Percentiles rank a stretch among this genome's conserved stretches.
Conservation (phyloP, 176 grass and related monocot genomes). For the Eremochloa ophiuroides region DNA sequence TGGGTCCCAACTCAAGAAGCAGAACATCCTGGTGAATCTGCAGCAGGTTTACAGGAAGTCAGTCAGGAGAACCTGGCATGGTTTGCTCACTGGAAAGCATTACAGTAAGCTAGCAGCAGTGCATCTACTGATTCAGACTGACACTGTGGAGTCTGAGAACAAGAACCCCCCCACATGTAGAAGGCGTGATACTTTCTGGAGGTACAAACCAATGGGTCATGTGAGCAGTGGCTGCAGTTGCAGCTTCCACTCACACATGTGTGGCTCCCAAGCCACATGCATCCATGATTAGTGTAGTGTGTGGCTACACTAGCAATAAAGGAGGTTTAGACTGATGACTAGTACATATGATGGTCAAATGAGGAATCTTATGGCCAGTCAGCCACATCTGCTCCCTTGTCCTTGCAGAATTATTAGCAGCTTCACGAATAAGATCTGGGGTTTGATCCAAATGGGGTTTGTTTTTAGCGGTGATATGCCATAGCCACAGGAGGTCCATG, state of each 20-base stretch:
- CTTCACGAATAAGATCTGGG: not conserved
- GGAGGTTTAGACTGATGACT: constrained; percentile 8
- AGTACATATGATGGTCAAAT: constrained; percentile 26
- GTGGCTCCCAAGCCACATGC: constrained; percentile 17
- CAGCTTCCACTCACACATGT: constrained; percentile 25
- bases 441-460: not conserved
- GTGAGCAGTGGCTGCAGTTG: constrained; percentile 24
- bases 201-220: no score
- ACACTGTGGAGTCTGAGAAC: not conserved
- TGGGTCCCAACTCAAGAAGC: not conserved
- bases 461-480: not conserved
- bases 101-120: not conserved
- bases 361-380: constrained; percentile 35
- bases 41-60: not conserved
- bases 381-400: constrained; percentile 1
- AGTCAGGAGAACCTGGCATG: not conserved
- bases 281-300: not conserved
- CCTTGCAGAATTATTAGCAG: constrained; percentile 1
- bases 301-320: not conserved
- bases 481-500: not conserved
- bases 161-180: not conserved
- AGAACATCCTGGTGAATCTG: constrained; percentile 8
- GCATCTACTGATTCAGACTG: not conserved
- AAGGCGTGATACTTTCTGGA: constrained; percentile 10
- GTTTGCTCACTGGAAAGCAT: not conserved